Evolutionary conservation across 352 stramenopile genomes (phyloP), one percentile per base, ranked within the genome.

Genomic region (Pythium diclinum): DNA sequence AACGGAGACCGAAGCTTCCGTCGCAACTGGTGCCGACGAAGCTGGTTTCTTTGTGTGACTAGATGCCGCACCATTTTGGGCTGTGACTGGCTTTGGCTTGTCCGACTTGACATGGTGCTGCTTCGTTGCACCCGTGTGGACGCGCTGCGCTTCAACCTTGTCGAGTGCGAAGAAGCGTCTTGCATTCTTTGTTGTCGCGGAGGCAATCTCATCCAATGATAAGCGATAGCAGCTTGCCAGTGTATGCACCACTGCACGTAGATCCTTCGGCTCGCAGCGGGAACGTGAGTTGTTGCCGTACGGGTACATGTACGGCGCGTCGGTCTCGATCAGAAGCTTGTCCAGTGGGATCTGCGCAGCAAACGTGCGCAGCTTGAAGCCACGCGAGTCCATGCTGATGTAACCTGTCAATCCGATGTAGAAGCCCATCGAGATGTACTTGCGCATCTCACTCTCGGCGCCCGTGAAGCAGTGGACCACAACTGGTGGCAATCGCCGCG

Each of bases 391-490:
- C 80, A 90, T 91, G 40, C 80, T 88, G 1, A 91, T 62, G 30
- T 79, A 91, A 0, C 84, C 84, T 3, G 84, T 92, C n/a, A 92
- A 38, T 0, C 82, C 84, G 54, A 92, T 89, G 67, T 77, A 90
- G 48, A 91, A 89, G 0, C 80, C 84, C 68, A 89, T 79, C 2
- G 30, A 36, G 2, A 92, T 49, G 59, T 92, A 92, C 59, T 62
- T 76, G 1, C 56, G 67, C 57, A 91, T 53, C 58, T 91, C 81
- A 14, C 19, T 40, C 33, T 85, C 78, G 0, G 36, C 76, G 38
- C 83, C 83, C 0, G 83, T 92, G 56, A 92, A 92, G 62, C 83
- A 92, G 61, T 92, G 83, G 23, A 92, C 79, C 3, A 91, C 80
- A 1, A 86, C 79, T 2, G 74, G 74, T 0, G 79, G 79, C 25